These are phyloP conservation scores for Silene uniflora DNA, from an alignment of 148 eudicot genomes.

Conservation along the genomic window DNA sequence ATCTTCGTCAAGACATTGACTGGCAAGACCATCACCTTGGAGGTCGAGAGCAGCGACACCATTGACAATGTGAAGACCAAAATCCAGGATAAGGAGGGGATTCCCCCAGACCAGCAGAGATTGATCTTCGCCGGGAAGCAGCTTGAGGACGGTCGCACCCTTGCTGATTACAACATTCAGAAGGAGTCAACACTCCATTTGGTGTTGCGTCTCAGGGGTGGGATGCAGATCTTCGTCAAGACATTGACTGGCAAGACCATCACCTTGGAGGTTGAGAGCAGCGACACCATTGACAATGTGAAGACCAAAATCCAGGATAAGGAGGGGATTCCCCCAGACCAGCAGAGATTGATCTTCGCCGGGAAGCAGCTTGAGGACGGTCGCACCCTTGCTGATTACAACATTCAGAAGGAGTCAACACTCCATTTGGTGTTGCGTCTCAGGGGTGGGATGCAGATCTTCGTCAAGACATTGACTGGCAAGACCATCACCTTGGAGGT, in stretches of 20 bases:
- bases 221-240: constrained; percentile 21
- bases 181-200: constrained; percentile 12
- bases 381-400: constrained; percentile 15
- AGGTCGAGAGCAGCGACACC: neutral
- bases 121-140: constrained; percentile 6
- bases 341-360: constrained; percentile 19
- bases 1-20: neutral
- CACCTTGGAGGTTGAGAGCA: constrained; percentile 21
- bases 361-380: constrained; percentile 26
- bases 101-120: constrained; percentile 10
- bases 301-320: constrained; percentile 20
- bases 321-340: constrained; percentile 25
- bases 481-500: too few relatives aligned
- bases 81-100: constrained; percentile 5
- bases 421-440: neutral
- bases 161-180: constrained; percentile 16
- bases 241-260: constrained; percentile 34
- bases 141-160: constrained; percentile 1
- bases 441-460: too few relatives aligned
- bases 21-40: neutral
- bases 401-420: constrained; percentile 4
- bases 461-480: too few relatives aligned
- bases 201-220: constrained; percentile 3
- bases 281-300: constrained; percentile 17
- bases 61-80: constrained; percentile 1